Evolutionary conservation across 371 early-diverging fungal species (phyloP), one percentile per base, ranked within the genome.

Genomic region (Phascolomyces articulosus): DNA sequence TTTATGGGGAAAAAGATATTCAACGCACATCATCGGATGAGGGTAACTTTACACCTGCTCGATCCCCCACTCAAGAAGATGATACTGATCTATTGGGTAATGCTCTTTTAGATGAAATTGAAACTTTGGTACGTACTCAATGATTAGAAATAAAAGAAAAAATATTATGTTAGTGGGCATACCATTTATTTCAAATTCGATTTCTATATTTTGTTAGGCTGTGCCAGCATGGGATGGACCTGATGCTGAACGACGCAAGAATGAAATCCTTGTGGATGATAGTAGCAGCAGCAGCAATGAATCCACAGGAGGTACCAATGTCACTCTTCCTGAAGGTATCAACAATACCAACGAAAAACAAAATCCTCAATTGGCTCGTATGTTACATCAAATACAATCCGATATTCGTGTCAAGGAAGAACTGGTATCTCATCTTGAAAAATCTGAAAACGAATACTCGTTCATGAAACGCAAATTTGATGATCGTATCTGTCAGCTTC

Each of bases 381-480:
- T 88, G 74, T 76, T 90, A 21, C 83, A 85, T 58, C 88, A 90
- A 67, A 88, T 91, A 28, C 90, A 90, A 57, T 78, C 83, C 3
- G 92, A 92, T 62, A 91, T 92, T 65, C 79, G 77, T 31, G 87
- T 88, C 60, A 88, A 88, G 67, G 86, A 86, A 64, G 85, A 85
- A 54, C 79, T 88, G 4, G 85, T 87, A 4, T 61, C 69, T 4
- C 86, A 85, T 47, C 75, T 90, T 1, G 90, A 88, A 65, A 76
- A 74, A 47, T 83, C 84, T 8, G 88, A 87, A 57, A 73, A 70
- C 8, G 87, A 87, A 58, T 86, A 80, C 55, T 64, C 75, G 11
- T 75, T 73, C 56, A 85, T 90, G 88, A 75, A 85, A n/a, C 71
- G 74, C 54, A 87, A 91, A 59, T 94, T 91, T 66, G 92, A 94